Base-by-base conservation (phyloP, 805 yeast species). In the Myxozyma lipomycoides region DNA sequence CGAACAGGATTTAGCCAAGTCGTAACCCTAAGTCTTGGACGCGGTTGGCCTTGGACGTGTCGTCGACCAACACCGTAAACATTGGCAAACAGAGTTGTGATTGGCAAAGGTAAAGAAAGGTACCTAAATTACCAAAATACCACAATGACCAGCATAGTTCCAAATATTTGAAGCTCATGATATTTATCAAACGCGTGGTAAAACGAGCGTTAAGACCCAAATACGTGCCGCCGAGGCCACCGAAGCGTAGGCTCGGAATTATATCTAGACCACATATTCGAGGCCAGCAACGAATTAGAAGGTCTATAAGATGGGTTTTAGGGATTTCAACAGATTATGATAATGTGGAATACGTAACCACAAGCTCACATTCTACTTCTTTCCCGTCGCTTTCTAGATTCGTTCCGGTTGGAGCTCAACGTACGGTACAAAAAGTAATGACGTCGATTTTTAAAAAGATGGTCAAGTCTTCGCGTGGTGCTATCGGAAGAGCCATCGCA, bases 401-500 rank as follows among this genome's bases (percentile, higher is more conserved):
- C 12, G 32, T 28, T 12, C 32, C 32, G 12, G 32, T 12, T 7
- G 12, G 21, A 7, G 19, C 38, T 7, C 43, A 22, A 26, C 18
- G 15, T 9, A 38, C 49, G 1, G 45, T 40, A 15, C 28, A 34
- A 4, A n/a, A 25, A 12, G 35, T 48, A 41, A 38, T 44, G 43
- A 25, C 36, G 34, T 36, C 48, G 12, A 18, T 48, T 22, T 3
- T 43, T 12, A 12, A 40, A 12, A n/a, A 21, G 3, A 23, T 45
- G 10, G 21, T 52, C 10, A 25, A 37, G 4, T 41, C 26, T 17
- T 40, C 58, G n/a, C 23, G 55, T 21, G 23, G 49, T 4, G 30
- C 51, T 12, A 44, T 53, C 4, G 58, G 58, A 15, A 32, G 43
- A 6, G 55, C 49, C 6, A 45, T 53, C 17, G 55, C 55, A 21